Conservation (phyloP, 225 moss, liverwort and hornwort genomes). For the Sphagnum tenellum region DNA sequence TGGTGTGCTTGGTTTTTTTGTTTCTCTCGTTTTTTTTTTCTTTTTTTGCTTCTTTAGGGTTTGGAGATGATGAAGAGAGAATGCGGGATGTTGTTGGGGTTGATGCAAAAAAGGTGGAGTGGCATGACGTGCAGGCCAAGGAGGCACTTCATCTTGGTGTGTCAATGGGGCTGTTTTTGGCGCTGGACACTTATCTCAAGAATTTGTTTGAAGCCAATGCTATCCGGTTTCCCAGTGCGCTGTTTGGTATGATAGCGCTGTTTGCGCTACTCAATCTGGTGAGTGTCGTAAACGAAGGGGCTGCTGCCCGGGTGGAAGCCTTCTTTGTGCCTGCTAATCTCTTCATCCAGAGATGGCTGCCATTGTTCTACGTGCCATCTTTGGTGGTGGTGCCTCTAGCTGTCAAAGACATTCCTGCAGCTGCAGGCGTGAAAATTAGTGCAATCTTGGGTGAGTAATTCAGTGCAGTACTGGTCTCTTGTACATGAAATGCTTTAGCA, state of each 20-base stretch:
- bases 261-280: constrained; percentile 32
- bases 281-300: constrained; percentile 48
- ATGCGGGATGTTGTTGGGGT: too few species aligned
- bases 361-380: constrained; percentile 95
- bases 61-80: too few species aligned
- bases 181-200: constrained; percentile 69
- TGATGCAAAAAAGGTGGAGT: neutral
- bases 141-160: constrained; percentile 62
- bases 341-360: constrained; percentile 97
- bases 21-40: too few species aligned
- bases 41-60: too few species aligned
- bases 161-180: constrained; percentile 65
- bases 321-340: constrained; percentile 76
- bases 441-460: constrained; percentile 55
- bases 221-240: constrained; percentile 84
- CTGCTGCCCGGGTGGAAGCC: constrained; percentile 51
- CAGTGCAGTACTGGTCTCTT: constrained; percentile 7
- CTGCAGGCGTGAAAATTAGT: constrained; percentile 71
- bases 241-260: constrained; percentile 77
- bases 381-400: constrained; percentile 86
- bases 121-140: constrained; percentile 64
- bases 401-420: constrained; percentile 72
- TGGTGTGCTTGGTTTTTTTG: too few species aligned
- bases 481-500: too few species aligned
- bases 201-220: constrained; percentile 52